Base-by-base conservation (phyloP, 2,329 filamentous ascomycete genomes). In the Aspergillus persii region DNA sequence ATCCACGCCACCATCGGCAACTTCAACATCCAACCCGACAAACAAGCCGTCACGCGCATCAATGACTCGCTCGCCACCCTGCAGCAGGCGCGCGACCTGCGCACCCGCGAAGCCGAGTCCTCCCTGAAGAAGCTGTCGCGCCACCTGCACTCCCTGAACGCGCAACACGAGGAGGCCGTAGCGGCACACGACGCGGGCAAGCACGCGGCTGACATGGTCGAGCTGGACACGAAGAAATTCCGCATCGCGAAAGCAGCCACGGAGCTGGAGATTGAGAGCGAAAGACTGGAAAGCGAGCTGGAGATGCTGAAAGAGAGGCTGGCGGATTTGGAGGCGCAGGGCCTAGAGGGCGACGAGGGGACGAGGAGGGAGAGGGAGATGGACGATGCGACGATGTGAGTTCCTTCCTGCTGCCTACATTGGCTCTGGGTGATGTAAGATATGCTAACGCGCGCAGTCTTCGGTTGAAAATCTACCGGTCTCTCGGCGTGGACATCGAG, bases 11-110 rank as follows among this genome's bases (percentile, higher is more conserved):
- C 93, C 47, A 89, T 96, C 70, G 84, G 88, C 69, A 96, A 97
- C 83, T 99, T 99, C 86, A 95, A 96, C 80, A 96, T 94, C 70
- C 83, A 86, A 23, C 91, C 91, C 9, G 95, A 99, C 82, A 95
- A 92, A 72, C 82, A 87, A 65, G 90, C 91, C 62, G 86, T 98
- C 23, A 82, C 88, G 23, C 92, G 95, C 72, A 89, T 98, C 73
- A 86, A 87, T 74, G 91, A 93, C 74, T 94, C 91, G 1, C 84
- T 97, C 54, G 85, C 87, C 8, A 90, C 90, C 0, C 87, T 99
- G n/a, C 86, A 91, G 68, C 87, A 92, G 71, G 90, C 92, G 60
- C 92, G 95, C 72, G 86, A 91, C 60, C 82, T 92, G 53, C 90
- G 91, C 67, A 84, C 92, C 54, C 84, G 85, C 72, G 88, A 91